Percentiles rank a stretch among this genome's conserved stretches.
phyloP scores from a whole-genome alignment of 805 yeast species.

The Nakazawaea ernobii region DNA sequence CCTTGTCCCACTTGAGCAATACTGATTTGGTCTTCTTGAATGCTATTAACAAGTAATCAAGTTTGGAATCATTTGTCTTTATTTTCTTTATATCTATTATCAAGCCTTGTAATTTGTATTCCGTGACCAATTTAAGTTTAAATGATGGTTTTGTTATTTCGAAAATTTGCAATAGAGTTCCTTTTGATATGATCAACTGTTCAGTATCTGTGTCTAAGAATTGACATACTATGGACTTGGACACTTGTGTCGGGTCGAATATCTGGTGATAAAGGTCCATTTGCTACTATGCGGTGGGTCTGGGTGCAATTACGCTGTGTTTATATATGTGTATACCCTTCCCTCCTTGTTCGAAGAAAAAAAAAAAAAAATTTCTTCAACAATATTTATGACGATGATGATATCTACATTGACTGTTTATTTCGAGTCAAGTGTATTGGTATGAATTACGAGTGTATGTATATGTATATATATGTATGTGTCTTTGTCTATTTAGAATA shows the following conservation, averaged over 20 bases:
- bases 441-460: no score
- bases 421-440: no score
- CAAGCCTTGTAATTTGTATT: constrained; percentile 66
- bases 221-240: constrained; percentile 49
- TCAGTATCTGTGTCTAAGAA: constrained; percentile 31
- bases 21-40: constrained; percentile 77
- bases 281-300: background rate
- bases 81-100: constrained; percentile 53
- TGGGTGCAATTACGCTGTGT: background rate
- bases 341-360: background rate
- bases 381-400: no score
- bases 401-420: no score
- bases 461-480: no score
- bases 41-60: constrained; percentile 59
- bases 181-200: constrained; percentile 65
- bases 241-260: constrained; percentile 67
- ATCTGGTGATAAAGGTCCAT: constrained; percentile 83
- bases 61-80: constrained; percentile 39
- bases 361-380: no score
- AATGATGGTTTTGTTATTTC: constrained; percentile 27
- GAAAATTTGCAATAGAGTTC: constrained; percentile 62
- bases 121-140: constrained; percentile 40
- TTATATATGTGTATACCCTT: no score
- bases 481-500: background rate
- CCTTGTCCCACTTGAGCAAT: constrained; percentile 63